Evolutionary conservation across 352 stramenopile genomes (phyloP).

Genomic region (Phytophthora citricola): DNA sequence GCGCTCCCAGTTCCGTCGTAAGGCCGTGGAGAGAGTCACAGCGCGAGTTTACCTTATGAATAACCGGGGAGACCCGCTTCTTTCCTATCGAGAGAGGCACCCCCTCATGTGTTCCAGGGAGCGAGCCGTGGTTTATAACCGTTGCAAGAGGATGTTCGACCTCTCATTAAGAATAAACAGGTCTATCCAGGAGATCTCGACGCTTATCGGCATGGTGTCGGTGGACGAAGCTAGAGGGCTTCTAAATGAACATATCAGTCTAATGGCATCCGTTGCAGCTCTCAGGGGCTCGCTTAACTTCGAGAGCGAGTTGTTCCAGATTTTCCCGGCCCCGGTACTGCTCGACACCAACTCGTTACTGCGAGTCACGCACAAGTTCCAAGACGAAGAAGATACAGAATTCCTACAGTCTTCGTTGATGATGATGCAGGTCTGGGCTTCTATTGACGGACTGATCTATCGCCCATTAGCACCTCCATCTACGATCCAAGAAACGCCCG

Average conservation of each 20-base stretch:
- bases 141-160: slow-evolving; percentile 89
- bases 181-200: slow-evolving; percentile 89
- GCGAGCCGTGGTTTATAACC: slow-evolving; percentile 80
- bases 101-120: slow-evolving; percentile 83
- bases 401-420: slow-evolving; percentile 74
- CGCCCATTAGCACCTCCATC: slow-evolving; percentile 71
- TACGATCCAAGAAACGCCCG: slow-evolving; percentile 49
- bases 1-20: slow-evolving; percentile 64
- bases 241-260: slow-evolving; percentile 86
- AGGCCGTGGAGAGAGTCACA: slow-evolving; percentile 63
- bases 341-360: slow-evolving; percentile 82
- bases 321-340: slow-evolving; percentile 83
- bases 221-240: slow-evolving; percentile 77
- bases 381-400: slow-evolving; percentile 29
- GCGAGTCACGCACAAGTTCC: slow-evolving; percentile 64
- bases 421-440: slow-evolving; percentile 90
- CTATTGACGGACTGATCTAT: slow-evolving; percentile 84
- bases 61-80: slow-evolving; percentile 66
- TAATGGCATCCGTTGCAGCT: slow-evolving; percentile 83
- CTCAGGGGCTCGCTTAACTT: slow-evolving; percentile 83
- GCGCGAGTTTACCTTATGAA: slow-evolving; percentile 89
- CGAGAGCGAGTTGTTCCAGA: slow-evolving; percentile 85
- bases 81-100: slow-evolving; percentile 61
- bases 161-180: slow-evolving; percentile 87
- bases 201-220: slow-evolving; percentile 82